Evolutionary conservation across 2,329 filamentous ascomycete genomes (phyloP), one percentile per base, ranked within the genome.

Genomic region (Emericellopsis atlantica): DNA sequence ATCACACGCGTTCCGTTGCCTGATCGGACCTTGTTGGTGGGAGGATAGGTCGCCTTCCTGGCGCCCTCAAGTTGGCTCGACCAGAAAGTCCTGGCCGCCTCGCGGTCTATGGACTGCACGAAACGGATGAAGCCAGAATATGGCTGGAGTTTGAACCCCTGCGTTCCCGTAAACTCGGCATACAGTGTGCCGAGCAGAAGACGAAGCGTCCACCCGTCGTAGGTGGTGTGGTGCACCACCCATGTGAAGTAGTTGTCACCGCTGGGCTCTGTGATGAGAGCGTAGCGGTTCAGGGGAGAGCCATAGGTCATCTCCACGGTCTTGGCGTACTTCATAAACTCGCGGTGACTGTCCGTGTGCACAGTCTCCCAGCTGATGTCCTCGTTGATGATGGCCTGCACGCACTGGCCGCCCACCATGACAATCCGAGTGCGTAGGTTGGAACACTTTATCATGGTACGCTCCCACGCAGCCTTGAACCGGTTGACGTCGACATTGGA

Each of bases 41-140:
- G 23, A 14, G 40, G 40, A 26, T 32, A 42, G 6, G 18, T 24
- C 4, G 40, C 34, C 18, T 32, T 37, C 40, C 32, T 38, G 24
- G 40, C 40, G 6, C 40, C 40, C 11, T 31, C 15, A 6, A 42
- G 35, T 15, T 42, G 35, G 11, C 32, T 34, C 11, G 5, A 15
- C 40, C 40, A 42, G 40, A 24, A 42, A 15, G 8, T 14, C 11
- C 26, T 14, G 12, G 35, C 36, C 4, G 34, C 23, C 15, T 29
- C 35, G 4, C 15, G 16, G 40, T 49, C 40, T 15, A 55, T 51
- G 31, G 63, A 54, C 43, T 57, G 54, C 8, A 67, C 54, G 43
- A 64, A 63, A 33, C 55, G 55, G 45, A 67, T 64, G 43, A 66
- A 67, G 36, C 59, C 51, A 39, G 58, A 62, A 49, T 65, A 66